Evolutionary conservation across 495 filamentous ascomycete genomes (phyloP), one percentile per base, ranked within the genome.

Genomic region (Xylaria curta): DNA sequence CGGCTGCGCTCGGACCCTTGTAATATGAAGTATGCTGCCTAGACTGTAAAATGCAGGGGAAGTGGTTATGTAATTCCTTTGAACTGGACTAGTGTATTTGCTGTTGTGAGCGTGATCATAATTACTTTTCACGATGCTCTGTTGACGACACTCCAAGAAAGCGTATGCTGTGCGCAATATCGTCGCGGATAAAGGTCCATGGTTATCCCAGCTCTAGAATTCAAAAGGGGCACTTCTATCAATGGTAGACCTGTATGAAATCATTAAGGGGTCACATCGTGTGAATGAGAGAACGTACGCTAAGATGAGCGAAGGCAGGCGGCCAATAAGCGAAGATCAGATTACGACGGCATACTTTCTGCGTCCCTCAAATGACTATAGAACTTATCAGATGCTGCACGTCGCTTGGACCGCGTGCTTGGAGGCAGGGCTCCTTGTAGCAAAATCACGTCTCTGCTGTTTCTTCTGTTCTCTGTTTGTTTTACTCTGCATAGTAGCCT

Each of bases 1-100:
- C 24, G 5, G 26, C 21, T 33, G 42, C 62, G 62, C 62, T 65
- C 62, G 62, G 62, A 65, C 62, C 62, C 62, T 63, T 47, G 62
- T 47, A 47, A 65, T 47, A 46, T 63, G 46, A 38, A 42, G 1
- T 42, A 61, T 36, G 1, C 13, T 63, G 46, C 42, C 24, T 65
- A 51, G 36, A 31, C 51, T 36, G 19, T 3, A 21, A 38, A 60
- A 36, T 60, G 8, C 58, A 60, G 58, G 58, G 58, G 33, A 38
- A 38, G 4, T 3, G 3, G 19, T 21, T n/a, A 21, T 60, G 31
- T 60, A 36, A 38, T 60, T 36, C 1, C 7, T 31, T 40, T 60
- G 31, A 36, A 60, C 3, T n/a, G 58, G 28, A 60, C 33, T 60
- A 60, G 58, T 60, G 15, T 38, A 38, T 10, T 59, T 60, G 58